phyloP scores from a whole-genome alignment of 768 basidiomycete genomes.

The Termitomyces sp. region DNA sequence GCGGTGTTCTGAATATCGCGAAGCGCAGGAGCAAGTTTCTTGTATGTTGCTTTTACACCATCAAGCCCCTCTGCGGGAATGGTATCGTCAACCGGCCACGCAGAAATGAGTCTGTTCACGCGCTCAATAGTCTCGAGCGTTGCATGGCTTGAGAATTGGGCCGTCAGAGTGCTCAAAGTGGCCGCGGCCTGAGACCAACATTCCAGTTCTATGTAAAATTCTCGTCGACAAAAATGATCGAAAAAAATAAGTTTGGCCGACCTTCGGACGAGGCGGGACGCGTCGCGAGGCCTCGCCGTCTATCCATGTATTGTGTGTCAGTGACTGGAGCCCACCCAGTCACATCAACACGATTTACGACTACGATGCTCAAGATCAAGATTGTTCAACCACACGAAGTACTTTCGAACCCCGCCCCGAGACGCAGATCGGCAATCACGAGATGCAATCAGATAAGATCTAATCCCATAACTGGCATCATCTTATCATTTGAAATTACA shows the following conservation, averaged over 20 bases:
- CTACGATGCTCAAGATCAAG: constrained; percentile 16
- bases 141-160: constrained; percentile 45
- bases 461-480: not conserved
- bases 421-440: constrained; percentile 5
- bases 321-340: constrained; percentile 5
- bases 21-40: constrained; percentile 58
- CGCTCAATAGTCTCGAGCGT: constrained; percentile 61
- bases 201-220: constrained; percentile 55
- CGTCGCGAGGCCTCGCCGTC: constrained; percentile 54
- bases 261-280: constrained; percentile 80
- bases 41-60: constrained; percentile 56
- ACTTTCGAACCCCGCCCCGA: constrained; percentile 16
- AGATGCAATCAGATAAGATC: constrained; percentile 10
- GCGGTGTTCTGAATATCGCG: constrained; percentile 57
- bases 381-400: constrained; percentile 10
- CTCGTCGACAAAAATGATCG: not conserved
- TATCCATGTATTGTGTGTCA: constrained; percentile 46
- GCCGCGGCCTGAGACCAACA: constrained; percentile 70
- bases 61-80: constrained; percentile 67
- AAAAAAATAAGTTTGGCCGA: constrained; percentile 27
- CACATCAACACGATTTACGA: constrained; percentile 15
- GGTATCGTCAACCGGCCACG: constrained; percentile 71
- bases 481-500: too few relatives aligned
- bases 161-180: constrained; percentile 53
- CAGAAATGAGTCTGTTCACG: constrained; percentile 67